Evolutionary conservation across 176 grass and related monocot genomes (phyloP).

Genomic region (Neostapfia colusana): DNA sequence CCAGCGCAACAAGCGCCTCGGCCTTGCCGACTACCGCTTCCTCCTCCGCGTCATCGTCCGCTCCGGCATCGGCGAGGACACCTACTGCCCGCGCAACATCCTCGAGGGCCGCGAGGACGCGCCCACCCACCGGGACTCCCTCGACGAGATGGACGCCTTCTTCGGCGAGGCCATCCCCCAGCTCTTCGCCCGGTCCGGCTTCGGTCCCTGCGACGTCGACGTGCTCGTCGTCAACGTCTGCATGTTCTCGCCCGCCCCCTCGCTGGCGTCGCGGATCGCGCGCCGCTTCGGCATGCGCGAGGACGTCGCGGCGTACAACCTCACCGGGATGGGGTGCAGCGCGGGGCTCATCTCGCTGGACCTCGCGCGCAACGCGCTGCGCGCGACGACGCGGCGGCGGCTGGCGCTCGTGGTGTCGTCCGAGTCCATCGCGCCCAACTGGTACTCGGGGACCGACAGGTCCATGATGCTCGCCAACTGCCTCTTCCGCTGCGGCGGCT

Average conservation of each 20-base stretch:
- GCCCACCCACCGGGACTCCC: conserved; percentile 41
- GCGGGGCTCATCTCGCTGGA: conserved; percentile 53
- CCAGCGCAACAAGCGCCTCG: conserved; percentile 33
- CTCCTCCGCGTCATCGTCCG: conserved; percentile 52
- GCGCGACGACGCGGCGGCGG: neutral
- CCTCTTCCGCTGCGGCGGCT: conserved; percentile 62
- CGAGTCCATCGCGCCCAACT: conserved; percentile 66
- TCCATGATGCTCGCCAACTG: conserved; percentile 88
- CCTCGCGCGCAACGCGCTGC: conserved; percentile 53
- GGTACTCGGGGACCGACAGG: conserved; percentile 67
- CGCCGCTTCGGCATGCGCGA: conserved; percentile 52
- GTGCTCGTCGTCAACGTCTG: conserved; percentile 55
- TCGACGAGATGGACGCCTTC: conserved; percentile 64
- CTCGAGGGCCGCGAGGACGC: conserved; percentile 30
- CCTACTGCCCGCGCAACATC: conserved; percentile 50
- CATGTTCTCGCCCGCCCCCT: conserved; percentile 64
- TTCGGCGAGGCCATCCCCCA: conserved; percentile 6
- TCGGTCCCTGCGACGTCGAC: conserved; percentile 47
- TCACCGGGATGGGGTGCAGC: conserved; percentile 81
- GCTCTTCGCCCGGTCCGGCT: conserved; percentile 33
- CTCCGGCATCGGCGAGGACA: conserved; percentile 63
- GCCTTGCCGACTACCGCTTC: conserved; percentile 39
- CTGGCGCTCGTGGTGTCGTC: conserved; percentile 66
- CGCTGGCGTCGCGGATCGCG: conserved; percentile 52
- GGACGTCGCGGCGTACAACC: conserved; percentile 62